phyloP scores from a whole-genome alignment of 2,329 filamentous ascomycete species.

The Colletotrichum tofieldiae region DNA sequence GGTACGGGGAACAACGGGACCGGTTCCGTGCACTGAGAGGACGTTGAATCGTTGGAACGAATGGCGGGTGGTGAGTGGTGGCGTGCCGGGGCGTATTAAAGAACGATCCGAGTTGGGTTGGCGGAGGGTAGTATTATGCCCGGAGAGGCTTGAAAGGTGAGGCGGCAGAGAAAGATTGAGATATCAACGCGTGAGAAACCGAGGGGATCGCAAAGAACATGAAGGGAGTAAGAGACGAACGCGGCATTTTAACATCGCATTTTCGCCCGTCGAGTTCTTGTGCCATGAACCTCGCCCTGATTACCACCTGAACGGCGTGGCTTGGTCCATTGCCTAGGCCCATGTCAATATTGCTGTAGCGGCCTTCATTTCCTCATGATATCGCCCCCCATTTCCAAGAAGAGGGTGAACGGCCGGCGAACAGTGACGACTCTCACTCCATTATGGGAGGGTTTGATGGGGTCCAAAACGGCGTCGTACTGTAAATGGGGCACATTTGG shows the following conservation, averaged over 20 bases:
- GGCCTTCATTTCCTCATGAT: constrained; percentile 12
- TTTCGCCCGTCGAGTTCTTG: background rate
- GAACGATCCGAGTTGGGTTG: background rate
- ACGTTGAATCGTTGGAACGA: background rate
- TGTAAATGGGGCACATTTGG: constrained; percentile 1
- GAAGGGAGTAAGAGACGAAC: constrained; percentile 9
- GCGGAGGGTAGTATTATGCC: background rate
- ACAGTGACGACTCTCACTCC: background rate
- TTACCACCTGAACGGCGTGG: constrained; percentile 13
- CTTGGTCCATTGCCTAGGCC: background rate
- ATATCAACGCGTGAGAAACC: constrained; percentile 14
- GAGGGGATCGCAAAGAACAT: background rate
- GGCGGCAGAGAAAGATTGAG: background rate
- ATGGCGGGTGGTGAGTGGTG: background rate
- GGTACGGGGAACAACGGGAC: background rate
- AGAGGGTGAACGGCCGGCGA: constrained; percentile 14
- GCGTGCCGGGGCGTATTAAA: constrained; percentile 17
- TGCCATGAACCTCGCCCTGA: constrained; percentile 19
- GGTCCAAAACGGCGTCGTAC: background rate
- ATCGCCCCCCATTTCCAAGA: constrained; percentile 18
- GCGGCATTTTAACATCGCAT: constrained; percentile 20
- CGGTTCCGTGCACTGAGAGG: background rate
- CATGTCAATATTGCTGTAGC: constrained; percentile 7
- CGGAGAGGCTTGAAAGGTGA: constrained; percentile 7
- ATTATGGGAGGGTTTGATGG: background rate